Evolutionary conservation across 148 eudicot genomes (phyloP).

Genomic region (Camellia granthamiana): DNA sequence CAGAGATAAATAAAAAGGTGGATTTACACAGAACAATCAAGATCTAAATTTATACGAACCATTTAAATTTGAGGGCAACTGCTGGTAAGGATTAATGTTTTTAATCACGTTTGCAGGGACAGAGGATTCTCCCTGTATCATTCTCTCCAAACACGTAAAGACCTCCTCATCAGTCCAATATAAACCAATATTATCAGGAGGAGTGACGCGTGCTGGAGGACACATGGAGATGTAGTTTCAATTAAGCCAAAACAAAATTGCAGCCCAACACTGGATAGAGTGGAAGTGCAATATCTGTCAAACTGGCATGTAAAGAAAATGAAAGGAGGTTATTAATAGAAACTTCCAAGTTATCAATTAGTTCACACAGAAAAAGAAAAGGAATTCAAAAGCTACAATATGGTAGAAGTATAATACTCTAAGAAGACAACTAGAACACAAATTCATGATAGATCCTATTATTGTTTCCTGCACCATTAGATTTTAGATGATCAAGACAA

Average conservation of each 20-base stretch:
- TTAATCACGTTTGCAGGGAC: constrained; percentile 33
- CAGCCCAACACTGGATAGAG: background rate
- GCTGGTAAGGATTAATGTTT: constrained; percentile 42
- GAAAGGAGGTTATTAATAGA: background rate
- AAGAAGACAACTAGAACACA: background rate
- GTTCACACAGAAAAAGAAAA: background rate
- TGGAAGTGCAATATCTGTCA: background rate
- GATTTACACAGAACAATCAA: background rate
- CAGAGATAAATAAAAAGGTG: background rate
- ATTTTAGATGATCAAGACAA: background rate
- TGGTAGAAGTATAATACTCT: background rate
- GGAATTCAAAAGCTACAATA: background rate
- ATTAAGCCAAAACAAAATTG: background rate
- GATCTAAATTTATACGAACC: constrained; percentile 31
- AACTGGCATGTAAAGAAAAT: background rate
- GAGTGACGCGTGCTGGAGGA: constrained; percentile 22
- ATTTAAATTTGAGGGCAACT: constrained; percentile 43
- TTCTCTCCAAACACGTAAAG: constrained; percentile 14
- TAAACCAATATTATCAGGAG: constrained; percentile 23
- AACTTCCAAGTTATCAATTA: background rate
- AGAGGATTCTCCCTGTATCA: constrained; percentile 21
- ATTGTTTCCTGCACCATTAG: background rate
- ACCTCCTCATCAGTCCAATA: constrained; percentile 40
- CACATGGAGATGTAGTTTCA: constrained; percentile 24
- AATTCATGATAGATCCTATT: background rate